Evolutionary conservation across 441 rosid species (phyloP).

Genomic region (Flueggea neowawraea): DNA sequence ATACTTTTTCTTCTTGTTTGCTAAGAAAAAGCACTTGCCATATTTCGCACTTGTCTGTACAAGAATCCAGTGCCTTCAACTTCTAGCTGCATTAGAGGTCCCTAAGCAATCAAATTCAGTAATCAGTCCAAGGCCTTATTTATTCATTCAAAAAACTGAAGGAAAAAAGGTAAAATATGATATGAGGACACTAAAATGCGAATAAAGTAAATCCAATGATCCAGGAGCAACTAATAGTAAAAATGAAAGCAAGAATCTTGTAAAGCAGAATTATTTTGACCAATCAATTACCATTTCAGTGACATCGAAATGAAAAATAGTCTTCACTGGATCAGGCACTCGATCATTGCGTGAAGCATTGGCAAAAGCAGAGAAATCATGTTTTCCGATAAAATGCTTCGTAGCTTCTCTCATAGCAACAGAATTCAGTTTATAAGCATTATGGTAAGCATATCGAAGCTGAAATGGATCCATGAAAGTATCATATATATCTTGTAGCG

Average conservation of each 20-base stretch:
- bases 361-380: conserved; percentile 85
- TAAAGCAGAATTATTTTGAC: too few species aligned
- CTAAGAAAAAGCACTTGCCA: conserved; percentile 38
- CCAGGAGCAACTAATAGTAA: not conserved
- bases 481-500: conserved; percentile 73
- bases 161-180: not conserved
- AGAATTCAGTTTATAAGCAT: conserved; percentile 56
- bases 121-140: not conserved
- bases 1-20: not conserved
- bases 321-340: conserved; percentile 65
- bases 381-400: conserved; percentile 52
- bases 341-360: conserved; percentile 72
- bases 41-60: conserved; percentile 89
- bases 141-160: not conserved
- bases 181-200: not conserved
- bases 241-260: too few species aligned
- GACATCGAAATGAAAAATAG: conserved; percentile 56
- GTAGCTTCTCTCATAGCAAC: conserved; percentile 69
- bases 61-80: conserved; percentile 91
- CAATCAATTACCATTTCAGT: conserved; percentile 49
- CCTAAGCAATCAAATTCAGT: conserved; percentile 36
- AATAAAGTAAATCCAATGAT: not conserved
- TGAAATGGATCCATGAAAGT: conserved; percentile 83
- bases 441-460: conserved; percentile 60
- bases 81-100: conserved; percentile 71